Base-by-base conservation (phyloP, 345 rosid genomes). In the Anastatica hierochuntica region DNA sequence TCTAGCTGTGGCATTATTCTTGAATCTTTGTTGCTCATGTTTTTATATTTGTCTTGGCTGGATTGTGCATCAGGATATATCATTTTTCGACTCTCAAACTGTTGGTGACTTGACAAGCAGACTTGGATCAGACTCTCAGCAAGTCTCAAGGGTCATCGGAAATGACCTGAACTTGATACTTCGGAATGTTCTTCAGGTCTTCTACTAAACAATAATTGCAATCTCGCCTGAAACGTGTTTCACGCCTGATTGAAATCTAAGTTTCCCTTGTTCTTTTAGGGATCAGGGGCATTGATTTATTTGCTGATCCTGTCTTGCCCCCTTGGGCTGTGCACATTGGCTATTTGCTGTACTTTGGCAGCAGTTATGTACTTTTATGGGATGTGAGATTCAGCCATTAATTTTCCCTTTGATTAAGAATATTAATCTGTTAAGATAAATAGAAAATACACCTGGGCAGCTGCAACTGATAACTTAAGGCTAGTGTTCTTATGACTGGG, bases 81-180 rank as follows among this genome's bases (percentile, higher is more conserved):
- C 96, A 14, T 90, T 90, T 76, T 90, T 87, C 62, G 98, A 90
- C 65, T 62, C 76, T 71, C 89, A 84, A 76, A 90, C 95, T 58
- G 92, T 90, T 71, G 98, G 96, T 75, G 98, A 84, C 67, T 77
- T 90, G 74, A 90, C 96, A 24, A 90, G 96, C 70, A 81, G 98
- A 77, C 98, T 90, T 43, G 98, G 96, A 34, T 89, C 98, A 18
- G 98, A 90, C 56, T 87, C 96, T 65, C 98, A 90, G 77, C 98
- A 90, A 78, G 95, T 90, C 49, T 90, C 98, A 11, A 82, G 92
- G 43, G 90, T 90, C 56, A 87, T 90, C 47, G 95, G 95, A 42
- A 84, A 78, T 65, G 98, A 90, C 74, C 84, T 90, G 63, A 90
- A 90, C 72, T 60, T 84, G 70, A 87, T 90, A 64, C 56, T 78